phyloP scores from a whole-genome alignment of 2,329 filamentous ascomycete species.

The Verticillium isaacii region DNA sequence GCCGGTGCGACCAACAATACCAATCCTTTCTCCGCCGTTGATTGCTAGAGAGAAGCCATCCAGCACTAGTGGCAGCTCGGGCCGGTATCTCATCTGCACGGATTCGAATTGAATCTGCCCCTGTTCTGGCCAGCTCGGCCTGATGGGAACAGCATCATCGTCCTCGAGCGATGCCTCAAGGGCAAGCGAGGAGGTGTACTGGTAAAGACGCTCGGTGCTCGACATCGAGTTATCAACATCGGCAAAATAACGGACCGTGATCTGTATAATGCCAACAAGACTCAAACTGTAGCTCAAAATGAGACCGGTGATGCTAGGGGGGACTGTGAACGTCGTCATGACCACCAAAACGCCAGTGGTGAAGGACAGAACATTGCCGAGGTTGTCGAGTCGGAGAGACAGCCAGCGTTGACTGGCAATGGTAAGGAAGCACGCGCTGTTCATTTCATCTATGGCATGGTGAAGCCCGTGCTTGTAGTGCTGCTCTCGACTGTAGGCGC shows the following conservation, averaged over 20 bases:
- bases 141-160: constrained; percentile 50
- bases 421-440: constrained; percentile 89
- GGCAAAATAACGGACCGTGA: constrained; percentile 89
- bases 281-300: constrained; percentile 90
- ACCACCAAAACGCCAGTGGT: constrained; percentile 86
- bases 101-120: constrained; percentile 75
- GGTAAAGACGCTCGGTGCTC: constrained; percentile 82
- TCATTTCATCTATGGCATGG: constrained; percentile 80
- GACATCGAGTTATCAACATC: constrained; percentile 99
- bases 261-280: constrained; percentile 94
- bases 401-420: constrained; percentile 96
- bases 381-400: constrained; percentile 75
- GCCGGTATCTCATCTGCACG: constrained; percentile 75
- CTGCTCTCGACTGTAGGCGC: constrained; percentile 81
- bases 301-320: constrained; percentile 79
- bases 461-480: constrained; percentile 69
- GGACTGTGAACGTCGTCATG: constrained; percentile 80
- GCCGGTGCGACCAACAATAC: constrained; percentile 76
- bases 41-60: constrained; percentile 68
- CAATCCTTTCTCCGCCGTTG: constrained; percentile 70
- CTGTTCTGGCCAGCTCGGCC: constrained; percentile 74
- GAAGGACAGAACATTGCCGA: constrained; percentile 84
- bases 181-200: constrained; percentile 82
- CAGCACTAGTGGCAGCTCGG: constrained; percentile 67
- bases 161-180: constrained; percentile 84